These are phyloP conservation scores for Aspergillus eucalypticola DNA, from an alignment of 2,329 filamentous ascomycete species.

Conservation along the genomic window DNA sequence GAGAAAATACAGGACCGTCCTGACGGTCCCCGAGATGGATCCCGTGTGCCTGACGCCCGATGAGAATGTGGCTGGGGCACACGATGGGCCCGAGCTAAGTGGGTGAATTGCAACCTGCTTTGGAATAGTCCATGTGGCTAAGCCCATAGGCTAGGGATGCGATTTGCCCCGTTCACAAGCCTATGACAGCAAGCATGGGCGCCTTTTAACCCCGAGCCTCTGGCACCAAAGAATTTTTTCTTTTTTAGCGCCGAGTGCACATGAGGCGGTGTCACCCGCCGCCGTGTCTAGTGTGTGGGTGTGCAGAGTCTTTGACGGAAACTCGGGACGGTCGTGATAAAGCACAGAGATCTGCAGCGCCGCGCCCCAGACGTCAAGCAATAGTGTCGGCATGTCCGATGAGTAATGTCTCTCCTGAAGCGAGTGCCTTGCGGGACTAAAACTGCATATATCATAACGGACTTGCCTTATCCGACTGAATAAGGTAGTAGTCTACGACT, in stretches of 20 bases:
- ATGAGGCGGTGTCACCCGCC: conserved; percentile 5
- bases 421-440: neutral
- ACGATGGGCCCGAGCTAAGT: neutral
- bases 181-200: neutral
- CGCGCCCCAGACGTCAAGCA: neutral
- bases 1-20: neutral
- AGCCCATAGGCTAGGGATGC: too few species aligned
- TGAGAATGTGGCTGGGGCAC: neutral
- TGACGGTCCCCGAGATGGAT: neutral
- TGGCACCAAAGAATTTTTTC: neutral
- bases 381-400: neutral
- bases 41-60: conserved; percentile 2
- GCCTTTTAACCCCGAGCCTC: neutral
- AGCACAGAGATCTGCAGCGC: neutral
- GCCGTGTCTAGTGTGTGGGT: neutral
- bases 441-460: neutral
- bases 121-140: neutral
- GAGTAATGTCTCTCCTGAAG: neutral
- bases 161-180: neutral
- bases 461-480: neutral
- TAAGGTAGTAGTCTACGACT: too few species aligned
- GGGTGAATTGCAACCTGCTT: neutral
- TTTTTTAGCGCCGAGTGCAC: neutral
- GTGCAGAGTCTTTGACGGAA: neutral
- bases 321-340: neutral